Base-by-base conservation (phyloP, 1,284 basidiomycete species). In the Rhodotorula sp. region DNA sequence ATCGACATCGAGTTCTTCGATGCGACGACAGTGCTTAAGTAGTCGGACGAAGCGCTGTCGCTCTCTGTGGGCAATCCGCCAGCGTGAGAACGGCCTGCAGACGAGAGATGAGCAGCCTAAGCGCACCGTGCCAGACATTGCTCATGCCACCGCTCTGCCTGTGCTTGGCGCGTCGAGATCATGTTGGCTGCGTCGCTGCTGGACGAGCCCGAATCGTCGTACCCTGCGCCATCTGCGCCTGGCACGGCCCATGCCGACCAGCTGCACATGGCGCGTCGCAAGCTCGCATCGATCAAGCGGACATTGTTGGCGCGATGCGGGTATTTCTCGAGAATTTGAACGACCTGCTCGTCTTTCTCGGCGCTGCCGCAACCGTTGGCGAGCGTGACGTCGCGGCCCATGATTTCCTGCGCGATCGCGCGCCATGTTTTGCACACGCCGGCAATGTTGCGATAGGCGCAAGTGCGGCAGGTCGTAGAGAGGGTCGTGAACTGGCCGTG, bases 391-490 rank as follows among this genome's bases (percentile, higher is more conserved):
- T 61, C 55, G 23, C 57, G 21, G 16, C 61, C 61, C 3, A 64
- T 34, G 14, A 61, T 34, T 41, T 71, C 64, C 10, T 62, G 55
- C 2, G 61, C 67, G 64, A 68, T 45, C 7, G 27, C 45, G 5
- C 46, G 41, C 64, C 66, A 74, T 7, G 44, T 46, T 12, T 19
- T 21, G 50, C 64, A 55, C 0, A 74, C 69, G 9, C 52, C 34
- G 13, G 69, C 61, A 21, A 74, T 10, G 4, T 55, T 34, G 23
- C 72, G 72, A 41, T 53, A 74, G 17, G 61, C 68, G 64, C 72
- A 74, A 8, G 52, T 45, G 17, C 54, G 27, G 42, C 72, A 74
- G 19, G 23, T 19, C 13, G 55, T 54, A 4, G 62, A 1, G 27
- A 71, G 53, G 4, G 27, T 45, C 7, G 64, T 23, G 58, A 74